Evolutionary conservation across 2,329 filamentous ascomycete genomes (phyloP).

Genomic region (Trichoderma aggressivum): DNA sequence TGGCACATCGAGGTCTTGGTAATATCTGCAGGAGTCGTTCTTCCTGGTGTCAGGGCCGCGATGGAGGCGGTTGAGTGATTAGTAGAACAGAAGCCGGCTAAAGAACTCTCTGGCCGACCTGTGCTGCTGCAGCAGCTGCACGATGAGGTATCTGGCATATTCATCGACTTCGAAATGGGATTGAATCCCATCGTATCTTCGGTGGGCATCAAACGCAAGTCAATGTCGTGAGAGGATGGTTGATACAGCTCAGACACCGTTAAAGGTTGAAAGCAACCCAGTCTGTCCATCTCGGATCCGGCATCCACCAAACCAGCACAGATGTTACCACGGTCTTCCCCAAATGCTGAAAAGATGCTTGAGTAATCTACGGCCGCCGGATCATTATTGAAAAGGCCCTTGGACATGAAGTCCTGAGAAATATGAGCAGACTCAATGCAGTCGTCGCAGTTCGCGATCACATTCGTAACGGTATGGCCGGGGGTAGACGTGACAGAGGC

Average conservation of each 20-base stretch:
- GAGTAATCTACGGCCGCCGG: neutral
- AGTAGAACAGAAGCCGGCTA: neutral
- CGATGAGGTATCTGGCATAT: neutral
- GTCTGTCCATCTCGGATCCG: neutral
- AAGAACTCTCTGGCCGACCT: neutral
- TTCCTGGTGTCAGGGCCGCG: neutral
- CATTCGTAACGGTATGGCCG: neutral
- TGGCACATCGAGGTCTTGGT: fast-evolving
- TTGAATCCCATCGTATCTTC: neutral
- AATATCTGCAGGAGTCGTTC: neutral
- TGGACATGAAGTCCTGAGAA: neutral
- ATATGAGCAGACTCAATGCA: neutral
- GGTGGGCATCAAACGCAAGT: neutral
- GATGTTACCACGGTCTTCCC: fast-evolving
- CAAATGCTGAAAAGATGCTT: neutral
- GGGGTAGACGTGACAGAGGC: neutral
- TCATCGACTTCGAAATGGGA: neutral
- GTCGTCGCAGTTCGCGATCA: neutral
- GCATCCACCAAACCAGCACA: neutral
- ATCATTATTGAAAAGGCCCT: fast-evolving
- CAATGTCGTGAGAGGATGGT: neutral
- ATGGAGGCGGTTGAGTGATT: neutral
- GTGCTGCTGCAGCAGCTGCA: neutral
- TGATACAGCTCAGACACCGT: neutral
- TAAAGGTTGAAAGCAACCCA: neutral